A percentile compares a stretch with the other conserved stretches of the same genome.
Conservation (phyloP, 164 flowering plant genomes). For the Vitis vinifera region ASM3070453v1 NC_081821.1:7381501-7382000, state of each 20-base stretch:
- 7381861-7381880: neutral
- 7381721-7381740: neutral
- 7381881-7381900: neutral
- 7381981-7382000: constrained; percentile 49
- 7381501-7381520: no score
- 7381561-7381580: no score
- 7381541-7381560: no score
- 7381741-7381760: constrained; percentile 29
- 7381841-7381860: constrained; percentile 85
- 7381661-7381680: no score
- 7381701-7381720: constrained; percentile 3
- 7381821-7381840: constrained; percentile 64
- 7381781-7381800: constrained; percentile 50
- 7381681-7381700: no score
- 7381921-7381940: constrained; percentile 53
- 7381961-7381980: constrained; percentile 75
- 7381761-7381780: constrained; percentile 54
- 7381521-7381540: no score
- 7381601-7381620: no score
- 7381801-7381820: constrained; percentile 65
- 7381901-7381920: neutral
- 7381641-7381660: no score
- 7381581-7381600: no score
- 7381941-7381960: constrained; percentile 43
- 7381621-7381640: no score